Percentiles rank a stretch among this genome's conserved stretches.
These are phyloP conservation scores for Escallonia herrerae DNA, from an alignment of 129 eudicot genomes.

Conservation along the genomic window DNA sequence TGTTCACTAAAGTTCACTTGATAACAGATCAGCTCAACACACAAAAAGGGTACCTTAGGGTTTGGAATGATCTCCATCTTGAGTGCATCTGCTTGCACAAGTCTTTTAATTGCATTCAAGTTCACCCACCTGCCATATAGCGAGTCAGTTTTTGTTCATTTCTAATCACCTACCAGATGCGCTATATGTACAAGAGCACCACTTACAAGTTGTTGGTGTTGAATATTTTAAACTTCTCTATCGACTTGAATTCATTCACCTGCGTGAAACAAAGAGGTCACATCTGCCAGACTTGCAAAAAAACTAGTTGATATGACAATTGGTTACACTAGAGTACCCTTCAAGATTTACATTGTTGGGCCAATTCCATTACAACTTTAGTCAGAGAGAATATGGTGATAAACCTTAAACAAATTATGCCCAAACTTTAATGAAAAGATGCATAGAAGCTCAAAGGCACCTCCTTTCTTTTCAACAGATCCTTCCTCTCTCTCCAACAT, in stretches of 20 bases:
- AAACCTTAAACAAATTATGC: too few species aligned
- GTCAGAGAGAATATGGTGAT: background rate
- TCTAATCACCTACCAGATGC: slow-evolving; percentile 2
- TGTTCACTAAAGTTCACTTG: background rate
- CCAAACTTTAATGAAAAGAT: too few species aligned
- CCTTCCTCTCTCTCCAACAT: too few species aligned
- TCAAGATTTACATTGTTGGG: too few species aligned
- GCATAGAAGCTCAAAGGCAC: too few species aligned
- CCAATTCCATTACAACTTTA: too few species aligned
- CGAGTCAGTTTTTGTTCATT: slow-evolving; percentile 6
- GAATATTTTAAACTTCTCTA: slow-evolving; percentile 97
- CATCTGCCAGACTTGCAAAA: slow-evolving; percentile 7
- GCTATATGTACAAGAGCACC: background rate
- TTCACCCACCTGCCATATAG: slow-evolving; percentile 75
- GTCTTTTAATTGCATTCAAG: slow-evolving; percentile 82
- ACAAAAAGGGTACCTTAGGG: slow-evolving; percentile 61
- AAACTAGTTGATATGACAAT: background rate
- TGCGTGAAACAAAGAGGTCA: slow-evolving; percentile 31
- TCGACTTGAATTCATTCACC: slow-evolving; percentile 96
- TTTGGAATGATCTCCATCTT: slow-evolving; percentile 99
- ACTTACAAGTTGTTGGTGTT: slow-evolving; percentile 97
- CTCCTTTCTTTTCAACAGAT: too few species aligned
- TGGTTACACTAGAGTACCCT: background rate
- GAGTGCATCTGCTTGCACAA: slow-evolving; percentile 80
- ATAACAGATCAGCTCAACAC: background rate